Base-by-base conservation (phyloP, 805 yeast genomes). In the Nakazawaea ambrosiae region DNA sequence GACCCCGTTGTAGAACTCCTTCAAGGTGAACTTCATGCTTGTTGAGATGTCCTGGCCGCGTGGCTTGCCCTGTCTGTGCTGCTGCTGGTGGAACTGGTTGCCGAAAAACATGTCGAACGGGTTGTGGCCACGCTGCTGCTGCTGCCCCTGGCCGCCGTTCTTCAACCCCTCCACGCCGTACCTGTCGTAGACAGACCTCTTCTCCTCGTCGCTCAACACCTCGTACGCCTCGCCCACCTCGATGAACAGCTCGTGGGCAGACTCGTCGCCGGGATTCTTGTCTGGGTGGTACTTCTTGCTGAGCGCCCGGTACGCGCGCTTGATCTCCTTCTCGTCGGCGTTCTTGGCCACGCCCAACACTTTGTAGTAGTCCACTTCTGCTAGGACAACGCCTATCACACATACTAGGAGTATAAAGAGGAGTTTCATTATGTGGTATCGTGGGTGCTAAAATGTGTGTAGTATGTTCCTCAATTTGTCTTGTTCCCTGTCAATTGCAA, bases 161-260 rank as follows among this genome's bases (percentile, higher is more conserved):
- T 78, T 69, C 33, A 84, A 51, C 1, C 81, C 92, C 31, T 80
- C 90, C 42, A 73, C 77, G 22, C 98, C 98, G 50, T 66, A 83
- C 33, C 66, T 65, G 57, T 89, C 95, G 57, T 78, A 89, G 10
- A 76, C 66, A 20, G 65, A 50, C 42, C 81, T 71, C 58, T 84
- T 83, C 40, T 83, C 85, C 4, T 70, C 55, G 54, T 87, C 86
- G 46, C 76, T 71, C 44, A 88, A 68, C 10, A 87, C 83, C 39
- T 88, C 96, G 57, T 90, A 90, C 0, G 97, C 97, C 52, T 83
- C 95, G 12, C 95, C 95, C 20, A 92, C 73, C 58, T 88, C 95
- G 35, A 92, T 80, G 56, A 89, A 92, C 60, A 75, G 80, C 34
- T 82, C 80, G 46, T 85, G 88, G 1, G 97, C 95, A 20, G 73